Evolutionary conservation across 2,329 filamentous ascomycete genomes (phyloP).

Genomic region (Macrophomina tecta): DNA sequence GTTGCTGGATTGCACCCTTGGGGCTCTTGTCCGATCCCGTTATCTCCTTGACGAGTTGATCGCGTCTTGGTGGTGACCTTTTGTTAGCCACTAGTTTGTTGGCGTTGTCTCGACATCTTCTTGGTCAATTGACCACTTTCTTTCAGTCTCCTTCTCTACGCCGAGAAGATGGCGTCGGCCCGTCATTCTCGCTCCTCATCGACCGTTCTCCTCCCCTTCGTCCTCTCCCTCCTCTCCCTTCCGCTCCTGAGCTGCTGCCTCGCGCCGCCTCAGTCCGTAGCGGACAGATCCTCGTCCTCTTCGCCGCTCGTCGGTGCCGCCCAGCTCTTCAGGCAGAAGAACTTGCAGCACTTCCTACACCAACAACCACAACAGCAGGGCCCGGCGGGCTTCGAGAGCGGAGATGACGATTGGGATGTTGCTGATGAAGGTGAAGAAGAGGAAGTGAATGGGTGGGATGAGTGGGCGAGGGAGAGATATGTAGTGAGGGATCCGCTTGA

Average conservation of each 20-base stretch:
- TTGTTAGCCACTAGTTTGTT: not conserved
- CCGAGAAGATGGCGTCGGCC: not conserved
- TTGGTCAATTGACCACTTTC: too few relatives aligned
- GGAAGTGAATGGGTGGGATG: not conserved
- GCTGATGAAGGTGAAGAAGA: not conserved
- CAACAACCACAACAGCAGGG: slow-evolving; percentile 1
- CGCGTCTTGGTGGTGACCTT: not conserved
- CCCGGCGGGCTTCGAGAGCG: not conserved
- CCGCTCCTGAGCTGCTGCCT: not conserved
- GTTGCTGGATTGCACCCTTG: too few relatives aligned
- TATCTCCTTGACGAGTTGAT: too few relatives aligned
- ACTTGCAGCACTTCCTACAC: not conserved
- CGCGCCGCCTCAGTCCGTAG: not conserved
- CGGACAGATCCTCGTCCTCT: not conserved
- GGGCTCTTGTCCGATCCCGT: too few relatives aligned
- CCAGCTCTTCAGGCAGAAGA: not conserved
- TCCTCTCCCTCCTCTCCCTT: not conserved
- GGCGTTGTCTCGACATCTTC: not conserved
- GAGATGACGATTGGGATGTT: not conserved
- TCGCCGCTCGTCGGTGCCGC: not conserved
- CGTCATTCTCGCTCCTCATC: not conserved
- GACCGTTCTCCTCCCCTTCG: not conserved
- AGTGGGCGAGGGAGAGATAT: slow-evolving; percentile 2
- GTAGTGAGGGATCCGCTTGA: slow-evolving; percentile 18
- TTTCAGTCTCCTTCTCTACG: too few relatives aligned